These are phyloP conservation scores for Candida sanyaensis DNA, from an alignment of 1,139 yeast species.

Conservation along the genomic window DNA sequence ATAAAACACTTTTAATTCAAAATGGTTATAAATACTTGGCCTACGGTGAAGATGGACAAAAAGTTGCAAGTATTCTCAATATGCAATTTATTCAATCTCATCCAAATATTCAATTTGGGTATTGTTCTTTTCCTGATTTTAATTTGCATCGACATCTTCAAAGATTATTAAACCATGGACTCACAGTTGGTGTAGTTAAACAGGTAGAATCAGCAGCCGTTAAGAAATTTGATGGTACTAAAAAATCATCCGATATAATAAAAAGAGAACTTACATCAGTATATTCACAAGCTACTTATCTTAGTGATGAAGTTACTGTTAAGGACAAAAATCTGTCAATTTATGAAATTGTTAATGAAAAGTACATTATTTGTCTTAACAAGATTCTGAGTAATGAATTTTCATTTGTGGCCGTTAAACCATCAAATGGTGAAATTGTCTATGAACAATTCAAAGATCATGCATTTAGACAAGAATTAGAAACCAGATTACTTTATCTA, in stretches of 20 bases:
- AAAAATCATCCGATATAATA: conserved; percentile 53
- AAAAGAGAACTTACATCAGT: conserved; percentile 68
- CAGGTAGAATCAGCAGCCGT: conserved; percentile 83
- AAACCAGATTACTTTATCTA: conserved; percentile 71
- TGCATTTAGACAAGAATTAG: conserved; percentile 57
- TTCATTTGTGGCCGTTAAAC: conserved; percentile 68
- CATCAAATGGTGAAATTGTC: conserved; percentile 76
- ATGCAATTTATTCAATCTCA: conserved; percentile 69
- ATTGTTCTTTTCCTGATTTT: conserved; percentile 81
- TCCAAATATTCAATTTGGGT: conserved; percentile 66
- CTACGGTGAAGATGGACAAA: conserved; percentile 80
- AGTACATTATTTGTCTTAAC: conserved; percentile 33
- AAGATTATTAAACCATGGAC: conserved; percentile 59
- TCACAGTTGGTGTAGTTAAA: conserved; percentile 83
- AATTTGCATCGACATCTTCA: conserved; percentile 75
- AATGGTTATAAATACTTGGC: conserved; percentile 91
- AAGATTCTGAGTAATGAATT: conserved; percentile 19
- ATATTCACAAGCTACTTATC: conserved; percentile 83
- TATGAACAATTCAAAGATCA: conserved; percentile 68
- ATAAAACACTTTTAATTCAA: conserved; percentile 75
- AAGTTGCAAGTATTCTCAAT: conserved; percentile 64
- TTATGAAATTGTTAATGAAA: conserved; percentile 21
- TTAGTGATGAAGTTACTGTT: conserved; percentile 54
- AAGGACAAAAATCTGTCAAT: conserved; percentile 9
- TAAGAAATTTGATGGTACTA: conserved; percentile 48